These are phyloP conservation scores for Malassezia sympodialis DNA, from an alignment of 1,284 basidiomycete genomes.

Conservation along the genomic window DNA sequence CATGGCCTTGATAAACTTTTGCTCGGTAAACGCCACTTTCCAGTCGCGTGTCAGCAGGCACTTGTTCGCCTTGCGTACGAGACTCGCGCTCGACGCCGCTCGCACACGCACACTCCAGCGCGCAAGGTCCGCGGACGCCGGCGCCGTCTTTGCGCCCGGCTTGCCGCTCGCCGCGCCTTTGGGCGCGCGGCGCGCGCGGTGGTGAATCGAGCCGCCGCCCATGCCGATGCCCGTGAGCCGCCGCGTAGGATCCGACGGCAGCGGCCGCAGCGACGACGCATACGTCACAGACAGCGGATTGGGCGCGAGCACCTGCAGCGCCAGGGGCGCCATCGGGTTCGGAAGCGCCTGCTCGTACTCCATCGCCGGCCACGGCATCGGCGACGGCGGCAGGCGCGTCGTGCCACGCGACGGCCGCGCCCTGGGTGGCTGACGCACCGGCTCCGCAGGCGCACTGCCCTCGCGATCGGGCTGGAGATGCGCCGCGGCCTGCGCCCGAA, in stretches of 20 bases:
- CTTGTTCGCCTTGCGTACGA: slow-evolving; percentile 47
- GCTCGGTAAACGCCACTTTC: slow-evolving; percentile 45
- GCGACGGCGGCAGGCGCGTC: slow-evolving; percentile 12
- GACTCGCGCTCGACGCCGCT: slow-evolving; percentile 35
- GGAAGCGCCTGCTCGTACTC: slow-evolving; percentile 8
- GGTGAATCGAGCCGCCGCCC: slow-evolving; percentile 40
- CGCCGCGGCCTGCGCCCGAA: not conserved
- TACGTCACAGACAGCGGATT: slow-evolving; percentile 45
- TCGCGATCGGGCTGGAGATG: not conserved
- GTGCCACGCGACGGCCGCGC: not conserved
- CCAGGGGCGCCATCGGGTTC: slow-evolving; percentile 28
- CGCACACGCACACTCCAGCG: slow-evolving; percentile 40
- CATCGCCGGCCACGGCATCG: slow-evolving; percentile 1
- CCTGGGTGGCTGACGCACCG: not conserved
- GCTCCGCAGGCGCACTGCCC: not conserved
- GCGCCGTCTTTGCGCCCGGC: slow-evolving; percentile 6
- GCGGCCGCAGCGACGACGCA: slow-evolving; percentile 41
- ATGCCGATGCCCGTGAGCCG: slow-evolving; percentile 38
- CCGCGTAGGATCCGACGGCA: slow-evolving; percentile 40
- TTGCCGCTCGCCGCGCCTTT: slow-evolving; percentile 5
- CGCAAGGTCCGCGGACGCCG: slow-evolving; percentile 34
- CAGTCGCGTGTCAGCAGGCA: slow-evolving; percentile 44
- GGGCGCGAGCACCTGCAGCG: slow-evolving; percentile 34
- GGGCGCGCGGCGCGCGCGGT: slow-evolving; percentile 28
- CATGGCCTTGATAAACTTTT: slow-evolving; percentile 58